phyloP scores from a whole-genome alignment of 108 stramenopile genomes.

The Skeletonema marinoi region DNA sequence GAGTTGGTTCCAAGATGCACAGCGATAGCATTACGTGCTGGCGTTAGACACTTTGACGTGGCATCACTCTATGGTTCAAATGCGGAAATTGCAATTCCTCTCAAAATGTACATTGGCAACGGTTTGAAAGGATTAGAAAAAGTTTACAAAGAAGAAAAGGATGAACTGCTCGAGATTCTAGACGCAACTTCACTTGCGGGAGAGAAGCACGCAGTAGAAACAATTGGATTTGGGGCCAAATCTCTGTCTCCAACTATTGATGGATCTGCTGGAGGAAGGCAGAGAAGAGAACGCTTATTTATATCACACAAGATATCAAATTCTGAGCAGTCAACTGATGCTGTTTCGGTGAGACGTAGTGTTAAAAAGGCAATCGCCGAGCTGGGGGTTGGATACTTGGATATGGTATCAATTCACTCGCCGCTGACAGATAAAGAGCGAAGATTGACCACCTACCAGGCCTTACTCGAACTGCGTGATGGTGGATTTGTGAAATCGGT shows the following conservation, averaged over 20 bases:
- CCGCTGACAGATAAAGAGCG: conserved; percentile 56
- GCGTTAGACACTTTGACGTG: conserved; percentile 70
- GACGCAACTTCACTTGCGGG: conserved; percentile 22
- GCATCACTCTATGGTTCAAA: conserved; percentile 67
- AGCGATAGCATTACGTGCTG: conserved; percentile 65
- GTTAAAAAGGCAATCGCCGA: conserved; percentile 40
- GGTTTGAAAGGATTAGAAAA: conserved; percentile 23
- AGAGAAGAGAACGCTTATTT: conserved; percentile 56
- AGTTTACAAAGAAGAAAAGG: conserved; percentile 30
- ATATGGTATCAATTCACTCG: conserved; percentile 75
- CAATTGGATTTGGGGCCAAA: background rate
- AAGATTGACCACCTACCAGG: conserved; percentile 59
- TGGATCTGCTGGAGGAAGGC: conserved; percentile 26
- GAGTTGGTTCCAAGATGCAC: conserved; percentile 58
- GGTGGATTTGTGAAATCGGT: conserved; percentile 59
- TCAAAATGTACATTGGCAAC: conserved; percentile 42
- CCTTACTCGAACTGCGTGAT: conserved; percentile 61
- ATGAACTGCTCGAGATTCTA: conserved; percentile 38
- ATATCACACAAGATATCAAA: conserved; percentile 80
- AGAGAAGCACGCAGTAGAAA: conserved; percentile 24
- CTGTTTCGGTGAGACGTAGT: conserved; percentile 24
- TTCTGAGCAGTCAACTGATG: conserved; percentile 64
- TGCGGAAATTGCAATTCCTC: conserved; percentile 36
- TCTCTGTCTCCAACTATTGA: conserved; percentile 22
- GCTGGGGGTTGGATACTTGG: conserved; percentile 54